These are phyloP conservation scores for Boletellus dicymbophilus DNA, from an alignment of 1,284 basidiomycete species.

Conservation along the genomic window DNA sequence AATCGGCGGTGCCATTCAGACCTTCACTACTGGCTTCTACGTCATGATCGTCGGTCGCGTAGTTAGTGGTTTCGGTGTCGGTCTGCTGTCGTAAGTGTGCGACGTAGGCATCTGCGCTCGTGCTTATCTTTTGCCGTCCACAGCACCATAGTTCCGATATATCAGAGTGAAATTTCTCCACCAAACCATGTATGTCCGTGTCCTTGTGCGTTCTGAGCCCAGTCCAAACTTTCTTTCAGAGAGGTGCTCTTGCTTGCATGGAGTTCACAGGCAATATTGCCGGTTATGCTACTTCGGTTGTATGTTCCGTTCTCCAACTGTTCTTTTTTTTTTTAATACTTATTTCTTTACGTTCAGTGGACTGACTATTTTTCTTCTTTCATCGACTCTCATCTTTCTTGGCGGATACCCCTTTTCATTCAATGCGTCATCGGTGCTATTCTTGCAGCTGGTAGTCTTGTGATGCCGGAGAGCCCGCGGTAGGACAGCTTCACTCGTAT, in stretches of 20 bases:
- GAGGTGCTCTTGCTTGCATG: constrained; percentile 92
- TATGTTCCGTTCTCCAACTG: constrained; percentile 43
- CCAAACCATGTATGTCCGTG: constrained; percentile 77
- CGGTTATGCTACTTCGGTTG: constrained; percentile 94
- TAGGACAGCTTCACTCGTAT: constrained; percentile 32
- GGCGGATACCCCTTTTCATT: constrained; percentile 85
- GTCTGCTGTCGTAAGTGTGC: constrained; percentile 79
- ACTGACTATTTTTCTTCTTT: constrained; percentile 94
- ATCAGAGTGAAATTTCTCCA: constrained; percentile 96
- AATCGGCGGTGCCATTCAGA: constrained; percentile 88
- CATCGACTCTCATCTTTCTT: constrained; percentile 79
- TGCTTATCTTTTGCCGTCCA: background rate
- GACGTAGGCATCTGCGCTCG: background rate
- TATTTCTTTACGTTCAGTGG: constrained; percentile 60
- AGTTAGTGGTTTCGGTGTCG: constrained; percentile 92
- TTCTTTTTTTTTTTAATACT: background rate
- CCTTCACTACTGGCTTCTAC: constrained; percentile 82
- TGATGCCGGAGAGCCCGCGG: constrained; percentile 94
- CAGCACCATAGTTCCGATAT: constrained; percentile 96
- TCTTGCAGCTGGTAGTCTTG: constrained; percentile 79
- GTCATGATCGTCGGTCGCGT: constrained; percentile 90
- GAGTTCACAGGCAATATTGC: constrained; percentile 96
- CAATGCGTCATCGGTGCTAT: constrained; percentile 89
- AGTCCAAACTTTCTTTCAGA: constrained; percentile 42
- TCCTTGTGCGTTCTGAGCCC: background rate